Conservation (phyloP, 139 green algal species). For the Micromonas pusilla region DNA sequence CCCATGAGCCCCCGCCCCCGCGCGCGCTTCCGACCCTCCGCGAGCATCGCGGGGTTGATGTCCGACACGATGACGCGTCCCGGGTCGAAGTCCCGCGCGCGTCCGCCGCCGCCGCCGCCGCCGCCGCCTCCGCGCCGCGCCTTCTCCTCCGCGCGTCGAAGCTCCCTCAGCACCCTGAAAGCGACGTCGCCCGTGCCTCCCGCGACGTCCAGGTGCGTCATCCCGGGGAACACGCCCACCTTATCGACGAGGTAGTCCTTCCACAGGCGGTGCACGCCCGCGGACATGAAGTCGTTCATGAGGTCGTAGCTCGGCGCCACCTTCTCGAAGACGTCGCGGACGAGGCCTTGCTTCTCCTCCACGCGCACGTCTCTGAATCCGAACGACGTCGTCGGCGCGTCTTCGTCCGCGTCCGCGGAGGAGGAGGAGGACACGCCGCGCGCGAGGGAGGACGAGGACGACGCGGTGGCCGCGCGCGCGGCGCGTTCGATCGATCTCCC, state of each 20-base stretch:
- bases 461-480: too few species aligned
- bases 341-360: constrained; percentile 59
- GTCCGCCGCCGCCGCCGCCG: constrained; percentile 24
- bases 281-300: constrained; percentile 99
- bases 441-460: too few species aligned
- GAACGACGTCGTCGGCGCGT: constrained; percentile 24
- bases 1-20: background rate
- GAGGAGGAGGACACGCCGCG: too few species aligned
- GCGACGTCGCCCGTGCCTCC: constrained; percentile 93
- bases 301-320: constrained; percentile 89
- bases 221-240: constrained; percentile 71
- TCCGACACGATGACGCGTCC: constrained; percentile 71
- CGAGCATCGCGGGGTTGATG: constrained; percentile 92
- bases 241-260: constrained; percentile 69
- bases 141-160: constrained; percentile 45
- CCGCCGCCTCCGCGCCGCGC: constrained; percentile 5
- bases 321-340: constrained; percentile 80
- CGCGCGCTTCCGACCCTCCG: constrained; percentile 61
- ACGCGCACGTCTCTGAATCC: constrained; percentile 42
- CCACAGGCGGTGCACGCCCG: constrained; percentile 89
- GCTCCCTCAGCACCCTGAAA: constrained; percentile 61
- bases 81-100: constrained; percentile 14
- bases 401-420: too few species aligned
- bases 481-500: too few species aligned
- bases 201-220: constrained; percentile 87